phyloP scores from a whole-genome alignment of 1,284 basidiomycete genomes.

The Boletus mariae region DNA sequence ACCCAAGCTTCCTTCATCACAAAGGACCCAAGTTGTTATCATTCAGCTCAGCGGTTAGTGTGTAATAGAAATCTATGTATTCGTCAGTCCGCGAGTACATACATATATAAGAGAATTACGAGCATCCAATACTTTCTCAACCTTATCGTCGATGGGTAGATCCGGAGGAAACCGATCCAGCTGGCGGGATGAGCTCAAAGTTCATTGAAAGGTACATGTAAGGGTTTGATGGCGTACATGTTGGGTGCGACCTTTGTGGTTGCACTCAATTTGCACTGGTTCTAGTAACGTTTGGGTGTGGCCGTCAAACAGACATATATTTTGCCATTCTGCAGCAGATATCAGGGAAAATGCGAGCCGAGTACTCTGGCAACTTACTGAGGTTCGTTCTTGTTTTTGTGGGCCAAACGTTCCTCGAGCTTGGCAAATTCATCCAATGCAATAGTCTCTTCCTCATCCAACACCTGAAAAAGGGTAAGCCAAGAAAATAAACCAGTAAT shows the following conservation, averaged over 20 bases:
- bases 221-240: not conserved
- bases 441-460: conserved; percentile 89
- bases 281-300: not conserved
- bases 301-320: conserved; percentile 60
- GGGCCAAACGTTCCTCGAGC: conserved; percentile 75
- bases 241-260: not conserved
- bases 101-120: conserved; percentile 15
- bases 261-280: not conserved
- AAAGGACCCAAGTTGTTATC: too few relatives aligned
- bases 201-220: too few relatives aligned
- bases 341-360: conserved; percentile 10
- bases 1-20: too few relatives aligned
- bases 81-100: not conserved
- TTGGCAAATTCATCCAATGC: conserved; percentile 90
- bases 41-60: not conserved
- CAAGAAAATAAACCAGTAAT: not conserved
- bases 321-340: conserved; percentile 56
- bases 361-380: conserved; percentile 31
- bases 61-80: not conserved
- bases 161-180: not conserved
- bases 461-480: conserved; percentile 48
- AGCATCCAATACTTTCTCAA: conserved; percentile 27
- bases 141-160: conserved; percentile 15
- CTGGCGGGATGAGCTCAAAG: not conserved
- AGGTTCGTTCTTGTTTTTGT: conserved; percentile 34